Evolutionary conservation across 1,284 basidiomycete genomes (phyloP).

Genomic region (Rhizopogon parksii): DNA sequence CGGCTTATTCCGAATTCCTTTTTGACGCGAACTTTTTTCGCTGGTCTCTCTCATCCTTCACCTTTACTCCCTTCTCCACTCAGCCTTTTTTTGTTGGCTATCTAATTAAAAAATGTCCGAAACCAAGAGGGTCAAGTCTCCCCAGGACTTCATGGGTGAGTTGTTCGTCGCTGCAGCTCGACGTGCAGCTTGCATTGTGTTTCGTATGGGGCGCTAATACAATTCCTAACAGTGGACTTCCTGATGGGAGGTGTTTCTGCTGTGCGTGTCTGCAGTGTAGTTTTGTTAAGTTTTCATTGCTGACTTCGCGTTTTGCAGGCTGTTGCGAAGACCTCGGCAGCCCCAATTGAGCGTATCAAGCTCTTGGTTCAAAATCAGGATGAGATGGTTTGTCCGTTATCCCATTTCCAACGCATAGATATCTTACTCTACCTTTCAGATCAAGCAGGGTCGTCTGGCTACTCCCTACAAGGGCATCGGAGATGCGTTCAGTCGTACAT

Average conservation of each 20-base stretch:
- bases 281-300: constrained; percentile 1
- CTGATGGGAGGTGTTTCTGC: constrained; percentile 91
- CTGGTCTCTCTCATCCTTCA: constrained; percentile 28
- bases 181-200: constrained; percentile 14
- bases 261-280: constrained; percentile 41
- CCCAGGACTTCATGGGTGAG: constrained; percentile 73
- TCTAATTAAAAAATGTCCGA: constrained; percentile 70
- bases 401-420: constrained; percentile 4
- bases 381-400: constrained; percentile 62
- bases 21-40: constrained; percentile 34
- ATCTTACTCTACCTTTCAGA: constrained; percentile 42
- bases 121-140: constrained; percentile 67
- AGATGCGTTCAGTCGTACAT: constrained; percentile 86
- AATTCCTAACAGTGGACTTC: constrained; percentile 62
- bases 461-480: constrained; percentile 89
- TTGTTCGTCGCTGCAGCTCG: constrained; percentile 18
- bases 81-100: constrained; percentile 35
- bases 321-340: constrained; percentile 95
- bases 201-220: constrained; percentile 13
- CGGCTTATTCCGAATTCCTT: constrained; percentile 34
- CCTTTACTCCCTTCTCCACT: constrained; percentile 40
- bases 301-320: constrained; percentile 45
- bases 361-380: constrained; percentile 97
- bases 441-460: constrained; percentile 93
- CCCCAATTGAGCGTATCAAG: constrained; percentile 99